Percentiles rank a stretch among this genome's conserved stretches.
Evolutionary conservation across 2,329 filamentous ascomycete genomes (phyloP).

Genomic region (Botryosphaeria dothidea): DNA sequence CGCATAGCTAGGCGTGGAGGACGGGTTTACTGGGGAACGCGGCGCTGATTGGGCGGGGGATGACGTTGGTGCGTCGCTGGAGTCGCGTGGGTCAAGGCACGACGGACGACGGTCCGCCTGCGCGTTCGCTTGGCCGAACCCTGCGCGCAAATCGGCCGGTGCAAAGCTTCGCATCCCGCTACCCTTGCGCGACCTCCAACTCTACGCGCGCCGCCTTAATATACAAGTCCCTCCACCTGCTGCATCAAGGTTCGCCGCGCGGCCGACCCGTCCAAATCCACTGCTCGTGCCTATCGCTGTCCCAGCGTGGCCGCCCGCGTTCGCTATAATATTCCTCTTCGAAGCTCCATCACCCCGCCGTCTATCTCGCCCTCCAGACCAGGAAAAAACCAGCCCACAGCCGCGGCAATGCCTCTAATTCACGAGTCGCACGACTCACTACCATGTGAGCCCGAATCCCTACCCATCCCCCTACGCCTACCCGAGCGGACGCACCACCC

Average conservation of each 20-base stretch:
- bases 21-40: background rate
- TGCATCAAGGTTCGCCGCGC: slow-evolving; percentile 1
- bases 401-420: slow-evolving; percentile 62
- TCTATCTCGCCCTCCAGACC: background rate
- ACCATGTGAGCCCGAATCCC: slow-evolving; percentile 60
- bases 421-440: slow-evolving; percentile 75
- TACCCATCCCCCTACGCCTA: slow-evolving; percentile 20
- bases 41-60: slow-evolving; percentile 6
- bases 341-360: background rate
- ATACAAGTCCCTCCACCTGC: slow-evolving; percentile 8
- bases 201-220: background rate
- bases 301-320: background rate
- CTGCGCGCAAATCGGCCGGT: slow-evolving; percentile 3
- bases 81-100: slow-evolving; percentile 2
- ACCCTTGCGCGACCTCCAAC: background rate
- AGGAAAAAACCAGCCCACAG: background rate
- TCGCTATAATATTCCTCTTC: background rate
- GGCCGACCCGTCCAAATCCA: background rate
- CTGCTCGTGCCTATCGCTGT: background rate
- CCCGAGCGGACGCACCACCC: background rate
- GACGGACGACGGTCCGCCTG: slow-evolving; percentile 3
- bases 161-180: slow-evolving; percentile 9
- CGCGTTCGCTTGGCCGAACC: slow-evolving; percentile 9
- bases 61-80: background rate
- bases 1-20: background rate